phyloP scores from a whole-genome alignment of 2,329 filamentous ascomycete species.

The Sporothrix globosa region DNA sequence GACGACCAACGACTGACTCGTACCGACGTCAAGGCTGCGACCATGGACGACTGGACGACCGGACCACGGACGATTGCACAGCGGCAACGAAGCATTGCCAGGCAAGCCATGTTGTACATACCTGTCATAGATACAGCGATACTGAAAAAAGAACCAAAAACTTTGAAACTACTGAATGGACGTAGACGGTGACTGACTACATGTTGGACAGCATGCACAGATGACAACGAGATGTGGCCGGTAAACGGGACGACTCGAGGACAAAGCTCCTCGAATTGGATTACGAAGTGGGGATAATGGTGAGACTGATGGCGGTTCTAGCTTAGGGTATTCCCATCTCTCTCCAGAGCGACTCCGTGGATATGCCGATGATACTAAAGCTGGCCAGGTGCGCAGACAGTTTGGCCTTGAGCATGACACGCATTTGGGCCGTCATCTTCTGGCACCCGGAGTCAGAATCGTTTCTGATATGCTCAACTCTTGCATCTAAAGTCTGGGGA shows the following conservation, averaged over 20 bases:
- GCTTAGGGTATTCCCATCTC: neutral
- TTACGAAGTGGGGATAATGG: neutral
- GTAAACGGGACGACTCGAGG: neutral
- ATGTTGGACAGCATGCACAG: neutral
- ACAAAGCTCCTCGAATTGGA: neutral
- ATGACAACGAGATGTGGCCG: neutral
- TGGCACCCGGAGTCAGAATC: too few relatives aligned
- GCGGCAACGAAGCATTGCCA: conserved; percentile 8
- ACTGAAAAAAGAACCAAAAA: neutral
- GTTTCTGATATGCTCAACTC: neutral
- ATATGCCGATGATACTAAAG: neutral
- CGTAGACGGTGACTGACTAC: neutral
- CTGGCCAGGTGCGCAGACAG: too few relatives aligned
- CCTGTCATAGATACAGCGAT: conserved; percentile 31
- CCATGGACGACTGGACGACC: neutral
- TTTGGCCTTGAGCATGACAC: too few relatives aligned
- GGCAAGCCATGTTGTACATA: conserved; percentile 30
- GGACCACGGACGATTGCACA: neutral
- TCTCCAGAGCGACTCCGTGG: neutral
- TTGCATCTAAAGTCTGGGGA: neutral
- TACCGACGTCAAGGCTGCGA: neutral
- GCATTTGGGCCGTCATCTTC: too few relatives aligned
- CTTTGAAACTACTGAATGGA: neutral
- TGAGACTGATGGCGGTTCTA: too few relatives aligned
- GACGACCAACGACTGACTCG: neutral